Conservation (phyloP, 2,329 filamentous ascomycete genomes). For the Emericellopsis cladophorae region DNA sequence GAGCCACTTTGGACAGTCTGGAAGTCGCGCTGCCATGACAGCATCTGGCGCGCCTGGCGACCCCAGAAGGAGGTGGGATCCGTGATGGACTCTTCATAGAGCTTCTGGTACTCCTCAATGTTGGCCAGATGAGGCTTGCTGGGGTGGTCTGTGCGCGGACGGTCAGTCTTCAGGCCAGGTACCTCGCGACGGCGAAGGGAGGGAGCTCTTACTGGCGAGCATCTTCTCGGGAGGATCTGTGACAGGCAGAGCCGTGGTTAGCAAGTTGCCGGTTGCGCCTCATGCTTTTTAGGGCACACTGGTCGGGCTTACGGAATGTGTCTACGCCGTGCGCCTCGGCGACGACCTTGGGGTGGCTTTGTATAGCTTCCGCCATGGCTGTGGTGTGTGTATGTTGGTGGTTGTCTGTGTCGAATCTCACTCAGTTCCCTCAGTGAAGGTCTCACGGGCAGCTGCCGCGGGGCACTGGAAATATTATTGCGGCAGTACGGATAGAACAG, state of each 20-base stretch:
- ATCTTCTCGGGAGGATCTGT: conserved; percentile 53
- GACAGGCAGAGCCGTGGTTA: not conserved
- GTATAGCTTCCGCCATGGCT: not conserved
- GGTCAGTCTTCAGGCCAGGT: not conserved
- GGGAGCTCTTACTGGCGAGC: conserved; percentile 46
- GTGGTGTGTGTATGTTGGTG: too few species aligned
- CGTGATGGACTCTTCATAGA: conserved; percentile 78
- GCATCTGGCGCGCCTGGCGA: conserved; percentile 69
- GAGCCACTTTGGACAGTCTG: conserved; percentile 73
- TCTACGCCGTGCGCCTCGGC: conserved; percentile 71
- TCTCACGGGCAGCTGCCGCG: too few species aligned
- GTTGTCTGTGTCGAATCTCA: too few species aligned
- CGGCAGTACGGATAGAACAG: too few species aligned
- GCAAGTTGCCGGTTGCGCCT: conserved; percentile 1
- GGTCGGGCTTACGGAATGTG: conserved; percentile 47
- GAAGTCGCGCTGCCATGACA: conserved; percentile 87
- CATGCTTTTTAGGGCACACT: not conserved
- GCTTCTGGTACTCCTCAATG: conserved; percentile 52
- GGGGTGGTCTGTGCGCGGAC: conserved; percentile 44
- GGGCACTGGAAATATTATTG: too few species aligned
- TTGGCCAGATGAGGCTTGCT: conserved; percentile 53
- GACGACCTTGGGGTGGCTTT: conserved; percentile 20
- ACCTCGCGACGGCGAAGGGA: not conserved
- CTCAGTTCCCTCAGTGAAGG: too few species aligned
- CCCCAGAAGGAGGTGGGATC: conserved; percentile 87